Evolutionary conservation across 2,329 filamentous ascomycete species (phyloP).

Genomic region (Aspergillus pseudoviridinutans): DNA sequence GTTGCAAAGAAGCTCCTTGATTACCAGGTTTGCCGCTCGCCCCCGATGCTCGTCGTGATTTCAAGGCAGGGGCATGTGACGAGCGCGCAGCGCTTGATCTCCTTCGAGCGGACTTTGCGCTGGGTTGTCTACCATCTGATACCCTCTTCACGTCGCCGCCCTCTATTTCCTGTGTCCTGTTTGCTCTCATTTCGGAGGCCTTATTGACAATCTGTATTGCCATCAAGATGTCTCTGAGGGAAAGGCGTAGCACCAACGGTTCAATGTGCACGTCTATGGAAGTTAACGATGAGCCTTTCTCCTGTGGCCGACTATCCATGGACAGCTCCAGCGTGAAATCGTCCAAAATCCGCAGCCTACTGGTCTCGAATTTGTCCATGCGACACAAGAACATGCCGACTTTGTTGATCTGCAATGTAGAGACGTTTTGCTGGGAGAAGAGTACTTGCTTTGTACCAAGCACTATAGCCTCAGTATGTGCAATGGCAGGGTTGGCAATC

Average conservation of each 20-base stretch:
- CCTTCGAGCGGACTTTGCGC: slow-evolving; percentile 40
- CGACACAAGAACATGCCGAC: slow-evolving; percentile 98
- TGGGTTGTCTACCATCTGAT: slow-evolving; percentile 38
- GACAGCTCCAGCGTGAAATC: slow-evolving; percentile 91
- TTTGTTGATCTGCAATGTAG: slow-evolving; percentile 89
- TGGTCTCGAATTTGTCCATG: slow-evolving; percentile 96
- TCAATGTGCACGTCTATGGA: slow-evolving; percentile 86
- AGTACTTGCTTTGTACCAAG: slow-evolving; percentile 90
- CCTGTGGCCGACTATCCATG: slow-evolving; percentile 68
- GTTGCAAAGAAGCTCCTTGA: slow-evolving; percentile 34
- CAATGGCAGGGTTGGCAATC: slow-evolving; percentile 87
- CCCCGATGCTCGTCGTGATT: slow-evolving; percentile 45
- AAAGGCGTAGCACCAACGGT: slow-evolving; percentile 83
- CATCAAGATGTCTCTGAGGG: slow-evolving; percentile 88
- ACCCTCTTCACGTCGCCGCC: slow-evolving; percentile 54
- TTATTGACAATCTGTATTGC: slow-evolving; percentile 89
- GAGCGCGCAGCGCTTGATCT: slow-evolving; percentile 45
- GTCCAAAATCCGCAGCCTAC: slow-evolving; percentile 84
- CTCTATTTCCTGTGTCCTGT: slow-evolving; percentile 43
- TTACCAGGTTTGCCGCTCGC: slow-evolving; percentile 35
- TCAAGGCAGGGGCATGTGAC: slow-evolving; percentile 42
- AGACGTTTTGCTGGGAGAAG: slow-evolving; percentile 86
- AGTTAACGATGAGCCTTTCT: slow-evolving; percentile 58
- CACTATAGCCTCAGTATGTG: slow-evolving; percentile 92
- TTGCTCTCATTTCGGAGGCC: slow-evolving; percentile 76